phyloP scores from a whole-genome alignment of 2,329 filamentous ascomycete genomes.

The Cyphellophora attinorum region DNA sequence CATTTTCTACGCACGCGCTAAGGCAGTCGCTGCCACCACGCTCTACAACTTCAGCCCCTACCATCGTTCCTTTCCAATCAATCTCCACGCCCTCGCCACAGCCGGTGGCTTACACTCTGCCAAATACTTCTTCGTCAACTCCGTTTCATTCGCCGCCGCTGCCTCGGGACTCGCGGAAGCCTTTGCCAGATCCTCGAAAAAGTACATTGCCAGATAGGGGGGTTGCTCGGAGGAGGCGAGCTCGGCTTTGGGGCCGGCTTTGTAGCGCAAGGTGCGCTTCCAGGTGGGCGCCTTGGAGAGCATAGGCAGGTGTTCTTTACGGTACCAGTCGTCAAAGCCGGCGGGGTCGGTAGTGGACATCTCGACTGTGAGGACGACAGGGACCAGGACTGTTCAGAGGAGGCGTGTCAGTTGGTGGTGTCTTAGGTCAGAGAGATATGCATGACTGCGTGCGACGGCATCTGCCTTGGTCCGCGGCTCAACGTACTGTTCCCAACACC shows the following conservation, averaged over 20 bases:
- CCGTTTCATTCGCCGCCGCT: slow-evolving; percentile 9
- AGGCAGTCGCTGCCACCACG: too few species aligned
- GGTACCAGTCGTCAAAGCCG: slow-evolving; percentile 59
- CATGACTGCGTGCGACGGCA: too few species aligned
- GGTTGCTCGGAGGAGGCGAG: slow-evolving; percentile 20
- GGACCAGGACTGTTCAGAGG: too few species aligned
- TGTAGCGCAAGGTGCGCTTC: slow-evolving; percentile 62
- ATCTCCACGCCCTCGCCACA: too few species aligned
- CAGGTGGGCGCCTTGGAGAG: slow-evolving; percentile 68
- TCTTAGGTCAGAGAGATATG: too few species aligned
- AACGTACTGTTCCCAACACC: too few species aligned
- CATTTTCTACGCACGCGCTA: too few species aligned
- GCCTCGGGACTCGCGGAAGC: slow-evolving; percentile 36
- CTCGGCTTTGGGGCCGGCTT: slow-evolving; percentile 46
- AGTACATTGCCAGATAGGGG: slow-evolving; percentile 60
- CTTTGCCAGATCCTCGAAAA: slow-evolving; percentile 59
- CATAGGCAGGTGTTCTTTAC: slow-evolving; percentile 64
- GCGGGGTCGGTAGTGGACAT: slow-evolving; percentile 48
- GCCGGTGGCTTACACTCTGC: slow-evolving; percentile 10
- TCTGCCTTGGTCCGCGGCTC: too few species aligned
- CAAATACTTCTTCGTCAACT: slow-evolving; percentile 10
- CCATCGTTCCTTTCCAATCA: too few species aligned
- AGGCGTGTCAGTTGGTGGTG: too few species aligned
- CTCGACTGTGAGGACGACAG: slow-evolving; percentile 51
- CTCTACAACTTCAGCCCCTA: too few species aligned